Conservation (phyloP, 805 yeast species). For the Danielozyma ontarioensis region DNA sequence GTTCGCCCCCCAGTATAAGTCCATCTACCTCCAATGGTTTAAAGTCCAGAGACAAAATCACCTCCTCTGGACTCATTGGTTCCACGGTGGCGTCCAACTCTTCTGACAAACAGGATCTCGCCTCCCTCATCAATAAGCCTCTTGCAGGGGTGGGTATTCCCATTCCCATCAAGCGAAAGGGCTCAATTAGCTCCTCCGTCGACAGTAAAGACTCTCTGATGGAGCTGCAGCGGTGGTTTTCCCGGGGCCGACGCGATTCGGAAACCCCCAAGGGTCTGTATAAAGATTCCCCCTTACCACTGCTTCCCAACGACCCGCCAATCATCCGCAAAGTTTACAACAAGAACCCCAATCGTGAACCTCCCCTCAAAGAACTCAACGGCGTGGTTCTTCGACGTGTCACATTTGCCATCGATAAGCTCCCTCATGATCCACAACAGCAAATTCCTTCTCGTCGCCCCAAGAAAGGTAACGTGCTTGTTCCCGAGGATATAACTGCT, state of each 20-base stretch:
- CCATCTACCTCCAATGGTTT: too few relatives aligned
- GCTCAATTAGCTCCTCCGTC: constrained; percentile 2
- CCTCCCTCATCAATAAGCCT: constrained; percentile 18
- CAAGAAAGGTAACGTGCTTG: constrained; percentile 44
- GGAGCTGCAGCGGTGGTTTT: constrained; percentile 1
- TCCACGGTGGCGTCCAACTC: constrained; percentile 2
- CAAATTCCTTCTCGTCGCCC: constrained; percentile 58
- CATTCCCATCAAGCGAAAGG: constrained; percentile 5
- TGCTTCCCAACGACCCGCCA: too few relatives aligned
- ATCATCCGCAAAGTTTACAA: constrained; percentile 39
- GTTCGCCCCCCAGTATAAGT: background rate
- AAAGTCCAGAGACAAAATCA: too few relatives aligned
- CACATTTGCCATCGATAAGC: constrained; percentile 69
- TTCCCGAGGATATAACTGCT: constrained; percentile 62
- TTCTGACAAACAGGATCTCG: constrained; percentile 14
- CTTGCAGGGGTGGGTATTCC: constrained; percentile 20
- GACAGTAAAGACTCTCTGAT: constrained; percentile 3
- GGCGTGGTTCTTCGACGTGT: constrained; percentile 52
- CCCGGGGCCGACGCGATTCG: background rate
- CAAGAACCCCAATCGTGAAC: constrained; percentile 38
- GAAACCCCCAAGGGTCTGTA: background rate
- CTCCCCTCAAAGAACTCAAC: constrained; percentile 30
- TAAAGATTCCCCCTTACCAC: constrained; percentile 2
- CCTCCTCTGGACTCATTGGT: constrained; percentile 5
- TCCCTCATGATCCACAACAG: constrained; percentile 59